Evolutionary conservation across 441 rosid species (phyloP).

Genomic region (Macaranga tanarius): DNA sequence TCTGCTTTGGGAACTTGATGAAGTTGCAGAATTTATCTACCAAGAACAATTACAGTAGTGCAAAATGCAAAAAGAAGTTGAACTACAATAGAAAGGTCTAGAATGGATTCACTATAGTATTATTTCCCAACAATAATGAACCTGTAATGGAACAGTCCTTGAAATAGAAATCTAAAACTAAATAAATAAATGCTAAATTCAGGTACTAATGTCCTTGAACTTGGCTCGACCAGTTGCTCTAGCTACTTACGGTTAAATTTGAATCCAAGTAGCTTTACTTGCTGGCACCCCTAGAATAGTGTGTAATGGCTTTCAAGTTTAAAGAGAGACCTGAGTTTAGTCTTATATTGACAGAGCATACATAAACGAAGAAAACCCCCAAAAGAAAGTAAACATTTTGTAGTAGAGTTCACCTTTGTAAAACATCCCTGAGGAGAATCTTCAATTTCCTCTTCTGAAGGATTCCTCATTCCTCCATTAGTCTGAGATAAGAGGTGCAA

Average conservation of each 20-base stretch:
- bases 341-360: neutral
- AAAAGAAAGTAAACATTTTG: neutral
- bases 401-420: slow-evolving; percentile 48
- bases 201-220: neutral
- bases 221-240: neutral
- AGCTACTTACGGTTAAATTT: neutral
- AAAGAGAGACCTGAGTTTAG: neutral
- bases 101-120: too few relatives aligned
- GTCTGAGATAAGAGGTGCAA: slow-evolving; percentile 35
- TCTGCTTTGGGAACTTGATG: neutral
- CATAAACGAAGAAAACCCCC: neutral
- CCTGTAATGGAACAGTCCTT: too few relatives aligned
- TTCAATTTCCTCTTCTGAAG: slow-evolving; percentile 41
- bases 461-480: slow-evolving; percentile 60
- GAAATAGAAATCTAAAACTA: neutral
- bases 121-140: too few relatives aligned
- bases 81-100: neutral
- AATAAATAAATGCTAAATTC: neutral
- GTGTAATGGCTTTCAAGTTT: neutral
- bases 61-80: neutral
- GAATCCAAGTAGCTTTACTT: neutral
- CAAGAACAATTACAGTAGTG: neutral
- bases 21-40: neutral
- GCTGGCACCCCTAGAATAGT: neutral
- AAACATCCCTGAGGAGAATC: slow-evolving; percentile 64